Conservation (phyloP, 306 rosid genomes). For the Sophora flavescens region DNA sequence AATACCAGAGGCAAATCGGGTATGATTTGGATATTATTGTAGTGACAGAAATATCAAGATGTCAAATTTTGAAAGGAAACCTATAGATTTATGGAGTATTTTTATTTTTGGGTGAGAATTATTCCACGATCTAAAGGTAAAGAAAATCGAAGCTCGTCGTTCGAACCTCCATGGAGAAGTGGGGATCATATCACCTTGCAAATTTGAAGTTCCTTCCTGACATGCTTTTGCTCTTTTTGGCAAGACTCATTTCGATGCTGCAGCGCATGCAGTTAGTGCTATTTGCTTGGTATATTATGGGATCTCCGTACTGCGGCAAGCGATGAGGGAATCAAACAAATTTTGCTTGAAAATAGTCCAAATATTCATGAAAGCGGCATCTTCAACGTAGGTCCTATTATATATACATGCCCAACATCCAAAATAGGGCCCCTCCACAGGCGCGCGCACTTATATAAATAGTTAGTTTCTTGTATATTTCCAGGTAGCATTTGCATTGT, state of each 20-base stretch:
- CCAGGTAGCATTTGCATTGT: neutral
- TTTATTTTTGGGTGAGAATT: too few relatives aligned
- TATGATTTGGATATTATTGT: too few relatives aligned
- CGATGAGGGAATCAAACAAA: neutral
- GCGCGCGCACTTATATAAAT: too few relatives aligned
- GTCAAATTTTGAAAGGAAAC: too few relatives aligned
- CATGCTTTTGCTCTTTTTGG: neutral
- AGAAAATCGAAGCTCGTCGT: too few relatives aligned
- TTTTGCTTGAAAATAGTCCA: neutral
- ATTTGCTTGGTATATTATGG: neutral
- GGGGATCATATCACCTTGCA: too few relatives aligned
- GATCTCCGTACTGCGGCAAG: neutral
- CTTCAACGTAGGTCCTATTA: conserved; percentile 1
- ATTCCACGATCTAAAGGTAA: too few relatives aligned
- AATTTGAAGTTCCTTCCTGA: neutral
- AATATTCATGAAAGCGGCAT: neutral
- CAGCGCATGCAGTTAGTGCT: neutral
- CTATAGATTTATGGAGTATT: too few relatives aligned
- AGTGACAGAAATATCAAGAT: too few relatives aligned
- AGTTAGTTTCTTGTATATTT: too few relatives aligned
- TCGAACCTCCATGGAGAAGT: too few relatives aligned
- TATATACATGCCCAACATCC: neutral
- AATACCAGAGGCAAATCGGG: too few relatives aligned
- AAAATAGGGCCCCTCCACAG: neutral
- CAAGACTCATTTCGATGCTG: neutral